Percentiles rank a stretch among this genome's conserved stretches.
These are phyloP conservation scores for Aspergillus panamensis DNA, from an alignment of 495 filamentous ascomycete species.

Conservation along the genomic window DNA sequence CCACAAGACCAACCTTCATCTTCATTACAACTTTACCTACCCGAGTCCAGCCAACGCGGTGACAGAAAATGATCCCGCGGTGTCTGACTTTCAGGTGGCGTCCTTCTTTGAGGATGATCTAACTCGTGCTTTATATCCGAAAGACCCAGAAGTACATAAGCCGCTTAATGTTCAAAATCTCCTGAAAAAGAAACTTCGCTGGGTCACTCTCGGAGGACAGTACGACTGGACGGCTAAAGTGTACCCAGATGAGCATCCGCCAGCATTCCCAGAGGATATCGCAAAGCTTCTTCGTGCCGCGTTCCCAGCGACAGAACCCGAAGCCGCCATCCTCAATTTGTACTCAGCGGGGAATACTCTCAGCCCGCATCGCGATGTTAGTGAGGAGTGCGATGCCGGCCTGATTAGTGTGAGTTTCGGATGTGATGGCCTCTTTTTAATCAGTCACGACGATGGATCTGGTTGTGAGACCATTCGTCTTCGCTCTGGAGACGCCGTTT, in stretches of 20 bases:
- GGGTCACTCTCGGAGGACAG: slow-evolving; percentile 90
- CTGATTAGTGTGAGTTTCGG: slow-evolving; percentile 83
- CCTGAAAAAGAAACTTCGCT: slow-evolving; percentile 75
- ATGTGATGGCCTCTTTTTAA: slow-evolving; percentile 77
- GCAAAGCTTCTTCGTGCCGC: slow-evolving; percentile 56
- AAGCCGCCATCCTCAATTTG: slow-evolving; percentile 89
- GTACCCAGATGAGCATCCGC: slow-evolving; percentile 66
- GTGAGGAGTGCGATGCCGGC: slow-evolving; percentile 69
- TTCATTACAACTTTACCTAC: slow-evolving; percentile 77
- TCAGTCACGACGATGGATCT: slow-evolving; percentile 38
- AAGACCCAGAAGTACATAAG: slow-evolving; percentile 64
- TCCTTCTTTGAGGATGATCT: slow-evolving; percentile 53
- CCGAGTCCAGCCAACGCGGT: slow-evolving; percentile 30
- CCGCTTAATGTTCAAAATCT: slow-evolving; percentile 61
- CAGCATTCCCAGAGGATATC: slow-evolving; percentile 71
- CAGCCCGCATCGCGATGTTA: slow-evolving; percentile 85
- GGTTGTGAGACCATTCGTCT: slow-evolving; percentile 61
- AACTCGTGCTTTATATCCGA: slow-evolving; percentile 49
- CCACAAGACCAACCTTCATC: slow-evolving; percentile 83
- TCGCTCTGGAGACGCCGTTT: slow-evolving; percentile 75
- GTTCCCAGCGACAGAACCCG: slow-evolving; percentile 68
- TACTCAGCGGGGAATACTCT: slow-evolving; percentile 86
- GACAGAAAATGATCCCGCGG: neutral
- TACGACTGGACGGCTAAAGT: slow-evolving; percentile 88
- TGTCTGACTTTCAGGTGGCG: neutral